Percentiles rank a stretch among this genome's conserved stretches.
These are phyloP conservation scores for Magnusiomyces suaveolens DNA, from an alignment of 1,139 yeast genomes.

Conservation along the genomic window DNA sequence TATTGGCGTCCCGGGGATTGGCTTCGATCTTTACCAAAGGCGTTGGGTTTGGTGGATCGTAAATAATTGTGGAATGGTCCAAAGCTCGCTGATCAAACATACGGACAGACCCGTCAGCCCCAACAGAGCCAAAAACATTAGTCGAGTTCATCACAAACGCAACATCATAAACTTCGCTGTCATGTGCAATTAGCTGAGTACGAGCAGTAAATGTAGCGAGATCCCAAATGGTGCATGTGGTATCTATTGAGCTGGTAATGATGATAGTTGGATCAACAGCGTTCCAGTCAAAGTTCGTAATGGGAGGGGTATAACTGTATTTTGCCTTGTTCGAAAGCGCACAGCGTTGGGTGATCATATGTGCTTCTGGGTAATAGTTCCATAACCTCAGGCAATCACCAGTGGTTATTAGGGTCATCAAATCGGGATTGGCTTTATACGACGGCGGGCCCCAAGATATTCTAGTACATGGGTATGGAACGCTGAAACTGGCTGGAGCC, in stretches of 20 bases:
- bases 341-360: conserved; percentile 34
- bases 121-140: conserved; percentile 82
- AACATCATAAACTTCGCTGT: conserved; percentile 89
- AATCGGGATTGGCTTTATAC: conserved; percentile 10
- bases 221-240: conserved; percentile 97
- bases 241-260: conserved; percentile 83
- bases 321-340: conserved; percentile 37
- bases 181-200: conserved; percentile 94
- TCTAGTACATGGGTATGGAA: conserved; percentile 60
- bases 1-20: conserved; percentile 67
- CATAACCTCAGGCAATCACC: conserved; percentile 65
- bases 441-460: conserved; percentile 61
- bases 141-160: conserved; percentile 67
- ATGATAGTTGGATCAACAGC: conserved; percentile 55
- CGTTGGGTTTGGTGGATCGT: conserved; percentile 52
- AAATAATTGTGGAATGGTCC: conserved; percentile 90
- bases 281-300: conserved; percentile 94
- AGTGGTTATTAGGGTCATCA: conserved; percentile 49
- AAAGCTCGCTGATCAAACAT: conserved; percentile 81
- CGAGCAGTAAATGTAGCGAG: conserved; percentile 64
- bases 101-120: conserved; percentile 91
- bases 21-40: conserved; percentile 72
- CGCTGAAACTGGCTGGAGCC: conserved; percentile 41
- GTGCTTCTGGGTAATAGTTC: conserved; percentile 38
- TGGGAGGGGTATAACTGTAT: conserved; percentile 39